Conservation (phyloP, 1,284 basidiomycete species). For the Boletus hoseneyae region DNA sequence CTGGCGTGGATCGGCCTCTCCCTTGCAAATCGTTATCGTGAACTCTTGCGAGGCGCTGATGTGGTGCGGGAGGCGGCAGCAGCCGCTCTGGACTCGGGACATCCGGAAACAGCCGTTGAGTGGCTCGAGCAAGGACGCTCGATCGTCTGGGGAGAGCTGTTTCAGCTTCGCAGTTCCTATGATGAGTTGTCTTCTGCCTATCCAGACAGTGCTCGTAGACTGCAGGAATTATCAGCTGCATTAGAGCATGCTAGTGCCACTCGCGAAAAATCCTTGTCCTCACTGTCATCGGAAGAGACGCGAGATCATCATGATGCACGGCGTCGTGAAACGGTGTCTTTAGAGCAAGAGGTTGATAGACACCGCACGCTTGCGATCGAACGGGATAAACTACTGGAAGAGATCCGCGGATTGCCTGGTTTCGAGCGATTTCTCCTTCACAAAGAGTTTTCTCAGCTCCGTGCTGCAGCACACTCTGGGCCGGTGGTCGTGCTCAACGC, state of each 20-base stretch:
- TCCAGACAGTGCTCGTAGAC: slow-evolving; percentile 2
- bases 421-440: slow-evolving; percentile 12
- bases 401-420: slow-evolving; percentile 5
- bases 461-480: slow-evolving; percentile 5
- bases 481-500: slow-evolving; percentile 13
- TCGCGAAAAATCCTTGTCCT: background rate
- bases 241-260: slow-evolving; percentile 1
- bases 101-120: slow-evolving; percentile 6
- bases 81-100: slow-evolving; percentile 1
- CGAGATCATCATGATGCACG: too few relatives aligned
- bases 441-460: slow-evolving; percentile 5
- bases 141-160: slow-evolving; percentile 9
- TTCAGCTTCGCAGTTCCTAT: slow-evolving; percentile 8
- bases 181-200: background rate
- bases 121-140: slow-evolving; percentile 14
- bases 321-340: background rate
- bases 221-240: background rate
- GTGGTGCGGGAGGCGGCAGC: slow-evolving; percentile 9
- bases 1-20: slow-evolving; percentile 10
- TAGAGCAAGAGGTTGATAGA: background rate
- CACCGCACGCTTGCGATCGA: slow-evolving; percentile 8
- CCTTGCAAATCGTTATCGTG: slow-evolving; percentile 3
- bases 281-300: background rate
- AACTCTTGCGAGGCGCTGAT: background rate
- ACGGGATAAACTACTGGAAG: slow-evolving; percentile 5